Evolutionary conservation across 139 green algal species (phyloP).

Genomic region (Coelastrella sp.): DNA sequence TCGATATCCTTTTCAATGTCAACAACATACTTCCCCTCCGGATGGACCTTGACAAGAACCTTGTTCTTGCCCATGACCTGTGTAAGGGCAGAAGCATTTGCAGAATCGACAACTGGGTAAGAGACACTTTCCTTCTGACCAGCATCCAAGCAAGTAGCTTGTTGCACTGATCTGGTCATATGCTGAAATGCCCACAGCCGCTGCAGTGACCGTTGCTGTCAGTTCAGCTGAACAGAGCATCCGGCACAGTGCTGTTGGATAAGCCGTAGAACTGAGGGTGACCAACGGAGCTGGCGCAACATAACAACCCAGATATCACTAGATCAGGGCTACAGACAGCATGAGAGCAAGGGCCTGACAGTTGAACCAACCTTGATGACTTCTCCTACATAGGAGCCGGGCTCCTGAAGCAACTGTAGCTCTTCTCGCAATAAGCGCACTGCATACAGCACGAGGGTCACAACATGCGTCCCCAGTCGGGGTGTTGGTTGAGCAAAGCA

Average conservation of each 20-base stretch:
- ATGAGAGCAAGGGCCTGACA: neutral
- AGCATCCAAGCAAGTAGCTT: neutral
- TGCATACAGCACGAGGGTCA: constrained; percentile 55
- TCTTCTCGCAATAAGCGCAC: constrained; percentile 96
- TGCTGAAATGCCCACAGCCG: neutral
- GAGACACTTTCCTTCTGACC: neutral
- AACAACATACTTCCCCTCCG: constrained; percentile 99
- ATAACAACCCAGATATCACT: neutral
- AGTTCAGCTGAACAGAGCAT: too few relatives aligned
- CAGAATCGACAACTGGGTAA: neutral
- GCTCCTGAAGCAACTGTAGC: constrained; percentile 98
- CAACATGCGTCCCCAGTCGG: neutral
- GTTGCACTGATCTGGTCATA: too few relatives aligned
- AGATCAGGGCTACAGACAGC: neutral
- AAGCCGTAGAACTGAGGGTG: too few relatives aligned
- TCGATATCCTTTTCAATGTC: constrained; percentile 97
- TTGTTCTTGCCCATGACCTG: constrained; percentile 99
- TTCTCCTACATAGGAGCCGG: constrained; percentile 98
- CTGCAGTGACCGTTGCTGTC: too few relatives aligned
- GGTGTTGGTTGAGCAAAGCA: constrained; percentile 9
- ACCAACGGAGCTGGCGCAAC: too few relatives aligned
- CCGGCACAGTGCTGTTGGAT: too few relatives aligned
- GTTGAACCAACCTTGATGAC: constrained; percentile 92
- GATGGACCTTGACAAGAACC: constrained; percentile 99
- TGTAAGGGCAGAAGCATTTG: neutral